These are phyloP conservation scores for Triticum dicoccoides DNA, from an alignment of 176 grass and related monocot genomes.

Conservation along the genomic window DNA sequence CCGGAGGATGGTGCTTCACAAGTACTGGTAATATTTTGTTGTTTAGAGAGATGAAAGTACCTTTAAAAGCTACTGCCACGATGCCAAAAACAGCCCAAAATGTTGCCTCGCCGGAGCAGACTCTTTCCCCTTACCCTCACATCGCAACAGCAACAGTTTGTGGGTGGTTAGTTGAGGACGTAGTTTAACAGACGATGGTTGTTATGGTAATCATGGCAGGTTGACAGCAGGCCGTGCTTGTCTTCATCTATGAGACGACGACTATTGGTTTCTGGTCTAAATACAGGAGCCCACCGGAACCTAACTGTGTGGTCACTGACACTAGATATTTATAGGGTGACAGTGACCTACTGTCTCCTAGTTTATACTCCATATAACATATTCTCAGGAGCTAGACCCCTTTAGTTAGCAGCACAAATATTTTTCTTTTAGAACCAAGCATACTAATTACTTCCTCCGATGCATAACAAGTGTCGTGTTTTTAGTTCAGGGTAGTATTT, in stretches of 20 bases:
- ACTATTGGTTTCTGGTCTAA: neutral
- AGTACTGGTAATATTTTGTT: too few species aligned
- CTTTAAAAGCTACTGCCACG: neutral
- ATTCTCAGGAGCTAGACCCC: neutral
- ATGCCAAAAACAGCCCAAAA: neutral
- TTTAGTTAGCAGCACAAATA: neutral
- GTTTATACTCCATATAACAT: neutral
- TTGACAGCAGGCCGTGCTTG: neutral
- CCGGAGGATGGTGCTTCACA: too few species aligned
- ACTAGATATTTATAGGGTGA: constrained; percentile 1
- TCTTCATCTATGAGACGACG: neutral
- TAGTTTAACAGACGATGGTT: neutral
- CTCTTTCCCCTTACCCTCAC: neutral
- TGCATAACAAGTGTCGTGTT: too few species aligned
- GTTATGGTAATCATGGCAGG: neutral
- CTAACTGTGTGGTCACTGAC: constrained; percentile 1
- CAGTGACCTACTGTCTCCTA: neutral
- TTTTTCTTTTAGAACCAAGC: neutral
- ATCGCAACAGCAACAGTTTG: neutral
- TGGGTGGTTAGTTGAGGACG: neutral
- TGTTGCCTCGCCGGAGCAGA: too few species aligned
- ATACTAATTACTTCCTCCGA: neutral
- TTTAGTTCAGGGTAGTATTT: too few species aligned
- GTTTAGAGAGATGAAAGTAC: neutral
- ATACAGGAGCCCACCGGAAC: neutral